Evolutionary conservation across 192 early-diverging fungal genomes (phyloP), one percentile per base, ranked within the genome.

Genomic region (Umbelopsis sp.): DNA sequence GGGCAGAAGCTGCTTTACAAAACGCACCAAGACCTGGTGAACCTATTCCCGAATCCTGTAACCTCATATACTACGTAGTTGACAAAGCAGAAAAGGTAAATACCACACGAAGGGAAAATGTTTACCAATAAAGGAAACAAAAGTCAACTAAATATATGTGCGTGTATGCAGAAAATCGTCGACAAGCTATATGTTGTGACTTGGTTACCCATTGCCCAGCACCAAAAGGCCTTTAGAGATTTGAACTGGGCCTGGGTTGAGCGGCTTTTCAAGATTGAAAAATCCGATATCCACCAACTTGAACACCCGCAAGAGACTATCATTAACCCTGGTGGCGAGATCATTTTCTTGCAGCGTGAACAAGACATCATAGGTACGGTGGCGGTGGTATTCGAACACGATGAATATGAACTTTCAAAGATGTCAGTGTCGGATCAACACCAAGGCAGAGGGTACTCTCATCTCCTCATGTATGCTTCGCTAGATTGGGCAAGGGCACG

Each of bases 371-470:
- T 49, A 10, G 68, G 68, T 26, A 69, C 68, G 1, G 68, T 69
- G 21, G 68, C 68, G 9, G 24, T 69, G 68, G 68, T 69, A 0
- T 12, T 25, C 31, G 43, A 69, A 11, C 43, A 53, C 2, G 68
- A 47, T 2, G 68, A 69, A 7, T 52, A 38, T 50, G 68, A 69
- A 51, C 25, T 69, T 3, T 45, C 68, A 16, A 69, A 69, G 36
- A 69, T 69, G 68, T 49, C 68, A 16, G 51, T 69, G 10, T 36
- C 29, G 3, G 68, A 69, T 41, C 29, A 26, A 2, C 36, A 52
- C 14, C 68, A 69, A 38, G 68, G 68, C 21, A 69, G 25, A 22
- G 68, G 68, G 6, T 49, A 50, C 20, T 43, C 68, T 17, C 68
- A 69, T 14, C n/a, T 49, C 10, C 21, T 69, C 3, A 69, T 69